These are phyloP conservation scores for Mucor lusitanicus DNA, from an alignment of 371 early-diverging fungal species.

Conservation along the genomic window DNA sequence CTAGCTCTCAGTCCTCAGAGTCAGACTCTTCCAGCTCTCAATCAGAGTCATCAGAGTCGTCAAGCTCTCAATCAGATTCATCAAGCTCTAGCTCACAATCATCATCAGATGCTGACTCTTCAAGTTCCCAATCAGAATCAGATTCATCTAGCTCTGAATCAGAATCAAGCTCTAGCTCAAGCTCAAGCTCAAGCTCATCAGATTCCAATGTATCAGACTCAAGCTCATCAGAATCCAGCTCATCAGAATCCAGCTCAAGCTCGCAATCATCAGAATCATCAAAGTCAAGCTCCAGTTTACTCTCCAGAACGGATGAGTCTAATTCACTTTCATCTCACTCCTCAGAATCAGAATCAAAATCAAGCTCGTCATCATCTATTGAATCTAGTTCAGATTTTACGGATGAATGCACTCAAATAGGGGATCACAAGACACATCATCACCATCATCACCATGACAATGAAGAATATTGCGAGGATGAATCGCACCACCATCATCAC, in stretches of 20 bases:
- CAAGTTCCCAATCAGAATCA: too few species aligned
- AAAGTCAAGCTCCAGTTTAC: too few species aligned
- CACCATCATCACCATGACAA: neutral
- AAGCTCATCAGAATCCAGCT: neutral
- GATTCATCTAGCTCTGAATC: too few species aligned
- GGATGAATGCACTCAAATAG: neutral
- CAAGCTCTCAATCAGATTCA: neutral
- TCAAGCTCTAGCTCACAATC: too few species aligned
- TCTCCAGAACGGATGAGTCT: too few species aligned
- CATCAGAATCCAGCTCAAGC: neutral
- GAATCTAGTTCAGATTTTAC: neutral
- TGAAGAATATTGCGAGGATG: neutral
- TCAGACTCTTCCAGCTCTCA: neutral
- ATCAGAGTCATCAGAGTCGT: neutral
- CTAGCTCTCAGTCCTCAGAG: neutral
- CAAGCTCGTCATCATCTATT: neutral
- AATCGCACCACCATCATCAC: neutral
- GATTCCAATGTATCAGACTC: neutral
- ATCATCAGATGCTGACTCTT: too few species aligned
- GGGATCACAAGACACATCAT: neutral
- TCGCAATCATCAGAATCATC: too few species aligned
- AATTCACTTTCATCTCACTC: neutral
- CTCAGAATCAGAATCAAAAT: neutral
- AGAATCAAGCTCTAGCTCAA: too few species aligned
- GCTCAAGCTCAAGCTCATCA: too few species aligned